These are phyloP conservation scores for Diversispora eburnea DNA, from an alignment of 192 early-diverging fungal genomes.

Conservation along the genomic window DNA sequence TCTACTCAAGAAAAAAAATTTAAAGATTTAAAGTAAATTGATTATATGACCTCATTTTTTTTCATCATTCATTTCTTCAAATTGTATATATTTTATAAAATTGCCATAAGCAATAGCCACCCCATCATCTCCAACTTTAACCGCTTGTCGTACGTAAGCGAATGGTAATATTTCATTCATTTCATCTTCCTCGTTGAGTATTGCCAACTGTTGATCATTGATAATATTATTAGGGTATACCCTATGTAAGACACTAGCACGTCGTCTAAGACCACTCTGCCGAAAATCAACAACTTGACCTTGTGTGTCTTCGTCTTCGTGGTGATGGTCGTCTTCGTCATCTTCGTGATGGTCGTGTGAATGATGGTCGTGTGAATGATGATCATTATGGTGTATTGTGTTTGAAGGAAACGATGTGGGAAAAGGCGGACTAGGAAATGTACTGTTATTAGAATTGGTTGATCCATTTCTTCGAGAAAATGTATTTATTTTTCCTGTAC, in stretches of 20 bases:
- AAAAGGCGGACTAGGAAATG: background rate
- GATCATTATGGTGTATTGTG: no score
- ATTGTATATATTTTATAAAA: conserved; percentile 24
- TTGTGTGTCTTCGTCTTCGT: background rate
- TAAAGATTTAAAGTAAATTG: no score
- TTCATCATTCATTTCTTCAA: background rate
- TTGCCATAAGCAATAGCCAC: conserved; percentile 25
- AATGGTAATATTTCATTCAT: conserved; percentile 29
- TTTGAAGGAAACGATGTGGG: background rate
- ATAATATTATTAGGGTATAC: conserved; percentile 11
- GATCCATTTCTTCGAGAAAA: conserved; percentile 2
- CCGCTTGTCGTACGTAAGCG: conserved; percentile 20
- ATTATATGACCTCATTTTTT: background rate
- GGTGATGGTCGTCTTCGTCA: background rate
- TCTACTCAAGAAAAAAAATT: no score
- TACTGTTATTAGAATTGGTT: background rate
- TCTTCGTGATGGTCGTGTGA: background rate
- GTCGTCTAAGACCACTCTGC: background rate
- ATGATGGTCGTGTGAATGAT: no score
- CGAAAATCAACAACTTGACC: conserved; percentile 23
- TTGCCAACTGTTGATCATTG: background rate
- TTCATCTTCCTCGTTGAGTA: conserved; percentile 17
- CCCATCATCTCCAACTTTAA: conserved; percentile 28
- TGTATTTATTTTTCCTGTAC: background rate
- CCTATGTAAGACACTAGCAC: conserved; percentile 1